Conservation (phyloP, 257 asterid genomes). For the Linderniella brevidens region DNA sequence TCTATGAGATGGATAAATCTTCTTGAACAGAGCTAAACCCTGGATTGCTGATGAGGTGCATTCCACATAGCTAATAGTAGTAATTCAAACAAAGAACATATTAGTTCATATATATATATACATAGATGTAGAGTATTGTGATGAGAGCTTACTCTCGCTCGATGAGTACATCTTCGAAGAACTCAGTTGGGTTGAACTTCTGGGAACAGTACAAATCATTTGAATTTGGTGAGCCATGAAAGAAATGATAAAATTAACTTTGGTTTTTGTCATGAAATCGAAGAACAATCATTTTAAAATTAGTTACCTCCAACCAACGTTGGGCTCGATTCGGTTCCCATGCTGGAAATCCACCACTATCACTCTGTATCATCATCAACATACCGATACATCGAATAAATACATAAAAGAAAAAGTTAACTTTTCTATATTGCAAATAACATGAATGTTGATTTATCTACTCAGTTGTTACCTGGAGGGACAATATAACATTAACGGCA, state of each 20-base stretch:
- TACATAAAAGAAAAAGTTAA: background rate
- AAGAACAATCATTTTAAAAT: background rate
- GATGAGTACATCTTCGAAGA: constrained; percentile 26
- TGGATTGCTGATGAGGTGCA: constrained; percentile 46
- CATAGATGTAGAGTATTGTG: background rate
- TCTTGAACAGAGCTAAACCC: constrained; percentile 23
- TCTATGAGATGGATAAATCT: constrained; percentile 21
- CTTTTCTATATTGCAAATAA: background rate
- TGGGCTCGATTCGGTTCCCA: constrained; percentile 47
- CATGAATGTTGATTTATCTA: too few relatives aligned
- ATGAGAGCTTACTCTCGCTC: constrained; percentile 31
- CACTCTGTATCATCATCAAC: constrained; percentile 18
- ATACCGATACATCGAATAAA: constrained; percentile 1
- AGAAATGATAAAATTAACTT: too few relatives aligned
- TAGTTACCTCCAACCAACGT: constrained; percentile 35
- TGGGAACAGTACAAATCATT: constrained; percentile 4
- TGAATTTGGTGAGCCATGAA: background rate
- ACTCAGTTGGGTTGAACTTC: constrained; percentile 42
- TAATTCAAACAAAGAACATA: background rate
- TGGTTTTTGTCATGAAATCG: background rate
- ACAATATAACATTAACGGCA: constrained; percentile 33
- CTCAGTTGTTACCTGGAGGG: constrained; percentile 23
- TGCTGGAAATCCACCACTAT: constrained; percentile 36
- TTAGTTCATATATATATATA: background rate
- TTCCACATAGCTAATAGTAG: constrained; percentile 12